Base-by-base conservation (phyloP, 805 yeast species). In the Metschnikowia santaceciliae region DNA sequence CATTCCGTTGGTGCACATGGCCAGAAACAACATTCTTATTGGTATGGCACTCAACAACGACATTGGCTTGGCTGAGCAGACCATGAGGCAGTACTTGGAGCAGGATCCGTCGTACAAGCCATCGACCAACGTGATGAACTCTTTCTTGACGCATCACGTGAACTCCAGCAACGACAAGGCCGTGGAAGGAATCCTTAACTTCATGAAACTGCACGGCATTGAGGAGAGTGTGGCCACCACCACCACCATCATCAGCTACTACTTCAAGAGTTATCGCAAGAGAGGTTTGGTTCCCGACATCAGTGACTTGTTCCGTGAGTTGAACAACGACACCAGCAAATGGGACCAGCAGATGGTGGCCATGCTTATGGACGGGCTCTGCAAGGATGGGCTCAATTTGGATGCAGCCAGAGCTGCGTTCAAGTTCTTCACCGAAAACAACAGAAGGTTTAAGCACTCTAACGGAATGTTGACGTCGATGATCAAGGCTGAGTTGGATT, bases 211-310 rank as follows among this genome's bases (percentile, higher is more conserved):
- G 32, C 51, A 68, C 23, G 62, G 68, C 3, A 64, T 84, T 22
- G 59, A 71, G 35, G 85, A 86, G 26, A 88, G 83, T 61, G 72
- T 81, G 42, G 81, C 81, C 15, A 84, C 91, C 2, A 80, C 80
- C 65, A 78, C 90, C 3, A 76, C 79, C 34, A 67, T 84, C 22
- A 72, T 84, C 48, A 83, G 84, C 58, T 65, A 76, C 47, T 71
- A 76, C 55, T 72, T 84, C 67, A 81, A 80, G 61, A 50, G 67
- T 34, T 69, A 74, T 33, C 66, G 66, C 37, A 68, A 67, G n/a
- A 70, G 76, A 34, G 81, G 81, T 8, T 63, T 68, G 51, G 59
- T 66, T 1, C 75, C 81, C 7, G 66, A 72, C 34, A 65, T 78
- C 22, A 71, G 67, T 10, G 62, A 62, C 6, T 63, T 80, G 51